These are phyloP conservation scores for Boeremia exigua DNA, from an alignment of 2,329 filamentous ascomycete species.

Conservation along the genomic window DNA sequence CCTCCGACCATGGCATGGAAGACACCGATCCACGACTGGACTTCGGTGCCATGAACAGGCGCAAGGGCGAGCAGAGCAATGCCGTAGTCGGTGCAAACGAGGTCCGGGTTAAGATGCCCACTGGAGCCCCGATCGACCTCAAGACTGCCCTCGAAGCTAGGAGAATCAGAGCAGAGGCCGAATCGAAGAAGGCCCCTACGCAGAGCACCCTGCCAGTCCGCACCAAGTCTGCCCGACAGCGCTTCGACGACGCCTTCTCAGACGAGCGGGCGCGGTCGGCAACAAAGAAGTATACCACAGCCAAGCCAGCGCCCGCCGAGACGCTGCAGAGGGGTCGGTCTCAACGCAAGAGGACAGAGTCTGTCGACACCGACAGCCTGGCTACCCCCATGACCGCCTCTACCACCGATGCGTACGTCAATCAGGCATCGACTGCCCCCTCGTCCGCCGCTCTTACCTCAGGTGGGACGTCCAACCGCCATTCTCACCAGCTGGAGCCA, in stretches of 20 bases:
- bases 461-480: slow-evolving; percentile 49
- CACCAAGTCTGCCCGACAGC: slow-evolving; percentile 44
- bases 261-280: slow-evolving; percentile 34
- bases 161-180: slow-evolving; percentile 33
- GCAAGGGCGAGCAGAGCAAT: slow-evolving; percentile 20
- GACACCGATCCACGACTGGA: slow-evolving; percentile 47
- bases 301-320: slow-evolving; percentile 28
- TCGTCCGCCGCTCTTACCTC: slow-evolving; percentile 52
- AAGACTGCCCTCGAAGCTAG: slow-evolving; percentile 33
- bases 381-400: slow-evolving; percentile 52
- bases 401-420: slow-evolving; percentile 48
- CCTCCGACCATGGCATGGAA: slow-evolving; percentile 46
- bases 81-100: slow-evolving; percentile 22
- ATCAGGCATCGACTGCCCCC: slow-evolving; percentile 50
- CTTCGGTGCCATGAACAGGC: slow-evolving; percentile 36
- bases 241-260: slow-evolving; percentile 29
- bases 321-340: slow-evolving; percentile 13
- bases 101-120: slow-evolving; percentile 36
- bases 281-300: slow-evolving; percentile 21
- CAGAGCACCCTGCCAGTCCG: slow-evolving; percentile 31
- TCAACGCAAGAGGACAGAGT: slow-evolving; percentile 11
- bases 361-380: slow-evolving; percentile 42
- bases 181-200: slow-evolving; percentile 20
- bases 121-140: slow-evolving; percentile 40
- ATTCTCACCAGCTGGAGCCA: slow-evolving; percentile 47